Base-by-base conservation (phyloP, 305 asterid species). In the Euphrasia arctica region DNA sequence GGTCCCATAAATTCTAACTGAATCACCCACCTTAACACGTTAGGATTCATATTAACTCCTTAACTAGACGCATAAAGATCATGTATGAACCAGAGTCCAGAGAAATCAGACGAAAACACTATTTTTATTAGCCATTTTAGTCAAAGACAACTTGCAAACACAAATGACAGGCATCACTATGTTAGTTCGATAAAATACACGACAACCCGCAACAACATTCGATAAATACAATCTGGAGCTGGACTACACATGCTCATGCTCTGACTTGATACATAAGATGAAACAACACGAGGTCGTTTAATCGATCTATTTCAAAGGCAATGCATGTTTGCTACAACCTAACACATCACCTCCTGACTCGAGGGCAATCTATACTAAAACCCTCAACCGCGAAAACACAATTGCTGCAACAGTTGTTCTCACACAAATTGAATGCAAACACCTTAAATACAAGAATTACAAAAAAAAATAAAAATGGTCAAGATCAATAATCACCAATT, bases 1-100 rank as follows among this genome's bases (percentile, higher is more conserved):
- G 95, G 97, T 63, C 79, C 92, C 97, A 90, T 90, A 75, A 64
- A 36, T 52, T 3, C 65, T 56, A 57, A 72, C 58, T 39, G 52
- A 57, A 41, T 29, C 72, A 63, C 57, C 65, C 55, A 51, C 28
- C 54, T 18, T n/a, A 63, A 72, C 42, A 9, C 8, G 42, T 36
- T 36, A 36, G 42, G 42, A 36, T 36, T 36, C 42, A 36, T 2
- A 36, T 36, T 6, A 36, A 36, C 63, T 48, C 54, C 18, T 25
- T 9, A 22, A 2, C 9, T 54, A 32, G 59, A 9, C 59, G 0
- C 36, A 22, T 18, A 54, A 3, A 7, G 58, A 25, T 54, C 58
- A 18, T 15, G 34, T 31, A 31, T 31, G 34, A 4, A 34, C 41
- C 41, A 34, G 7, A 34, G 41, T 7, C 5, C 58, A 18, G 29